Evolutionary conservation across 2,329 filamentous ascomycete genomes (phyloP).

Genomic region (Sporothrix mexicana): DNA sequence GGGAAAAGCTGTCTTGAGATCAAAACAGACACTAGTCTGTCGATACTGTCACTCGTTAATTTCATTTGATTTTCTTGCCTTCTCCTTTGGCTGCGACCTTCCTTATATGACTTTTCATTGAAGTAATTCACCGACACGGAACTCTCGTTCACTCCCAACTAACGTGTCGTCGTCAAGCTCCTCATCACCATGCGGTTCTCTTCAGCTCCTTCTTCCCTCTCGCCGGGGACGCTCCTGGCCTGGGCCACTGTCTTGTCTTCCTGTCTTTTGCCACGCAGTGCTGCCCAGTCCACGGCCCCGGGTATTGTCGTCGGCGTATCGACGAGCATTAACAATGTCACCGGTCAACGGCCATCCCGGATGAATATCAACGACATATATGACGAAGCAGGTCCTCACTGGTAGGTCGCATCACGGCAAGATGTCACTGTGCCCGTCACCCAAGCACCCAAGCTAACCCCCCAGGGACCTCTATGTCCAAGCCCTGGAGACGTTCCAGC

Average conservation of each 20-base stretch:
- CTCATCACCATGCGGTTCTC: neutral
- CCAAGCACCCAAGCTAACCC: too few species aligned
- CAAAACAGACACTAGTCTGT: neutral
- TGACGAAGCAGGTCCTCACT: conserved; percentile 50
- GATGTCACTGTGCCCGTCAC: neutral
- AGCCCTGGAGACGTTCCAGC: conserved; percentile 53
- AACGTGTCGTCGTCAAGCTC: neutral
- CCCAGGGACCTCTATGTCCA: conserved; percentile 57
- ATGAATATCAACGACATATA: conserved; percentile 56
- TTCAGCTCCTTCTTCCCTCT: neutral
- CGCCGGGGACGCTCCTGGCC: neutral
- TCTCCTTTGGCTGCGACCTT: neutral
- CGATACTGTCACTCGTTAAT: neutral
- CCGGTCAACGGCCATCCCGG: conserved; percentile 52
- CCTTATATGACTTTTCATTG: too few species aligned
- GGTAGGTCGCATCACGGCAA: conserved; percentile 45
- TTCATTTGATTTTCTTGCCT: neutral
- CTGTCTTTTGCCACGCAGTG: neutral
- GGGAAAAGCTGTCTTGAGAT: neutral
- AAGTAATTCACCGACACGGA: neutral
- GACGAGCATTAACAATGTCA: conserved; percentile 46
- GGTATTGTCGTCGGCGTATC: conserved; percentile 47
- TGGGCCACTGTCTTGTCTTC: neutral
- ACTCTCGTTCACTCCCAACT: conserved; percentile 24
- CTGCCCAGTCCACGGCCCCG: neutral